Percentiles rank a stretch among this genome's conserved stretches.
Evolutionary conservation across 306 rosid genomes (phyloP).

Genomic region (Glycine tomentella): DNA sequence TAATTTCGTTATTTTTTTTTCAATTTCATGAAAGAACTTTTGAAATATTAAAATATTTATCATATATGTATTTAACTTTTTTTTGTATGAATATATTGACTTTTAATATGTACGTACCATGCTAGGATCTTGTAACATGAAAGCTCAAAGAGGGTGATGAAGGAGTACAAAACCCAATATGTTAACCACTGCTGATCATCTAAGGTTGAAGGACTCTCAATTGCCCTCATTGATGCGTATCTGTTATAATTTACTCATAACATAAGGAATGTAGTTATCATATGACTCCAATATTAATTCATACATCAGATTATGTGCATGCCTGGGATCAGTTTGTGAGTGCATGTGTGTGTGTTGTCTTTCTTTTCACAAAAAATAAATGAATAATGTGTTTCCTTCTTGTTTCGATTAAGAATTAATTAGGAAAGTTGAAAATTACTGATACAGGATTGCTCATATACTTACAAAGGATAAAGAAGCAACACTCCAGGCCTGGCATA

Average conservation of each 20-base stretch:
- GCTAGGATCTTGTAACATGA: slow-evolving; percentile 63
- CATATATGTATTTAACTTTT: not conserved
- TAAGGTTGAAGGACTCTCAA: slow-evolving; percentile 76
- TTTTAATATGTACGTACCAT: slow-evolving; percentile 56
- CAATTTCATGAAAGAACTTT: not conserved
- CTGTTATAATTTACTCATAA: slow-evolving; percentile 45
- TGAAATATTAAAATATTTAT: not conserved
- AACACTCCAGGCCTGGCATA: slow-evolving; percentile 78
- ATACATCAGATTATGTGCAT: slow-evolving; percentile 2
- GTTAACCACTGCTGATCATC: slow-evolving; percentile 92
- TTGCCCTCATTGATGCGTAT: slow-evolving; percentile 78
- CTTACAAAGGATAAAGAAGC: slow-evolving; percentile 94
- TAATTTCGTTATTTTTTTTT: not conserved
- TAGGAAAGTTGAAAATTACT: not conserved
- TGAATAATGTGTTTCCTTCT: not conserved
- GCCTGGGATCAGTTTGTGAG: too few relatives aligned
- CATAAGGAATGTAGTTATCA: slow-evolving; percentile 8
- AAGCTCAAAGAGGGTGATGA: slow-evolving; percentile 74
- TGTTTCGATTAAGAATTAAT: not conserved
- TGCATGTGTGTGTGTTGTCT: too few relatives aligned
- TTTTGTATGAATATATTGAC: not conserved
- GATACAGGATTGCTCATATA: slow-evolving; percentile 20
- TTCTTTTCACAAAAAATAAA: too few relatives aligned
- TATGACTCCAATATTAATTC: too few relatives aligned
- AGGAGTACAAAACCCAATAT: slow-evolving; percentile 79